phyloP scores from a whole-genome alignment of 1,284 basidiomycete genomes.

The Cutaneotrichosporon cyanovorans region DNA sequence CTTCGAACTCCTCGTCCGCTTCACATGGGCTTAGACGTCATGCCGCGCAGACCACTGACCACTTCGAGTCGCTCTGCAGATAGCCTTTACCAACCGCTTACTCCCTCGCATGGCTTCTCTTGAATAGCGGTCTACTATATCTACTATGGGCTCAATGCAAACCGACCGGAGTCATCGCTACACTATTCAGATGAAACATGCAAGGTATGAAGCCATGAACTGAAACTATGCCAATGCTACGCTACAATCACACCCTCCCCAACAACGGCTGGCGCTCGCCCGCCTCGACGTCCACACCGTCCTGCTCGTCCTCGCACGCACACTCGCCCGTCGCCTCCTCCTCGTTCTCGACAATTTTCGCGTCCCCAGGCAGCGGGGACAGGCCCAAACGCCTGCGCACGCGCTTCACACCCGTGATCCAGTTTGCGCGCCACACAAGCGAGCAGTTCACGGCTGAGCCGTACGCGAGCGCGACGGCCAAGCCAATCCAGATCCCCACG shows the following conservation, averaged over 20 bases:
- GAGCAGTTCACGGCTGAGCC: slow-evolving; percentile 36
- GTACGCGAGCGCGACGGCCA: slow-evolving; percentile 47
- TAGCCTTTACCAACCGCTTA: no score
- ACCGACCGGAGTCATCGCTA: no score
- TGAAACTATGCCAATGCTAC: no score
- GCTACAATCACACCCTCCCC: neutral
- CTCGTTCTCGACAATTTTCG: slow-evolving; percentile 12
- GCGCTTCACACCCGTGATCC: slow-evolving; percentile 44
- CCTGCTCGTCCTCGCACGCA: neutral
- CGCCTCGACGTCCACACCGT: neutral
- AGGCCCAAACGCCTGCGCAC: slow-evolving; percentile 41
- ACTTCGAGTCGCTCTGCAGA: no score
- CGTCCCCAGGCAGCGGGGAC: slow-evolving; percentile 6
- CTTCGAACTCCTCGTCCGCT: no score
- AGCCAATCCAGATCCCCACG: slow-evolving; percentile 48
- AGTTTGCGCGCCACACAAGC: slow-evolving; percentile 46
- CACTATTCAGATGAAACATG: no score
- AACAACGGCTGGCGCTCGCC: neutral
- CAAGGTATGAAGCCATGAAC: no score
- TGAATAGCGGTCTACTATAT: no score
- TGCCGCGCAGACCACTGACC: no score
- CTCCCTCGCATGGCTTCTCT: no score
- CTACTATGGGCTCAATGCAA: no score
- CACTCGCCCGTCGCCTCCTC: neutral
- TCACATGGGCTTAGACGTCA: no score